A percentile compares a stretch with the other conserved stretches of the same genome.
phyloP scores from a whole-genome alignment of 2,329 filamentous ascomycete genomes.

The Hymenoscyphus salicellus region DNA sequence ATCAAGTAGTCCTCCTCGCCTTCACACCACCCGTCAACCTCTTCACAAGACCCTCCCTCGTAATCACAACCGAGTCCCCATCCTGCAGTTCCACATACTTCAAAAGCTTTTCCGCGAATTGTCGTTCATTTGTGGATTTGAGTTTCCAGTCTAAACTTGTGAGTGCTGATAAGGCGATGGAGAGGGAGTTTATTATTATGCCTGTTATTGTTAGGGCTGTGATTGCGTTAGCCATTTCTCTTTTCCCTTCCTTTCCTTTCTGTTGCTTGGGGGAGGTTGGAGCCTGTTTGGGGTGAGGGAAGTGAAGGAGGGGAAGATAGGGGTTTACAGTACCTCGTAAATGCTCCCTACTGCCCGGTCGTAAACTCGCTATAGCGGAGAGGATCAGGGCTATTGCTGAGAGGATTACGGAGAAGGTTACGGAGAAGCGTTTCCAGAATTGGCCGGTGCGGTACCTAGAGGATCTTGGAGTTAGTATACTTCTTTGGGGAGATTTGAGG shows the following conservation, averaged over 20 bases:
- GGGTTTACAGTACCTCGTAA: slow-evolving; percentile 25
- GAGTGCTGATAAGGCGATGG: slow-evolving; percentile 24
- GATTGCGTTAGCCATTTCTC: not conserved
- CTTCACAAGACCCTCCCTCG: slow-evolving; percentile 7
- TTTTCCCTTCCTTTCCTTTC: too few species aligned
- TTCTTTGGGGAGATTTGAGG: too few species aligned
- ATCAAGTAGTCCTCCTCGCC: not conserved
- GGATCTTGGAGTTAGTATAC: too few species aligned
- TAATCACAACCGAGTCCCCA: slow-evolving; percentile 19
- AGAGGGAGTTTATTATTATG: slow-evolving; percentile 27
- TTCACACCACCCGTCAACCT: not conserved
- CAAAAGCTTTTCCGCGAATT: slow-evolving; percentile 25
- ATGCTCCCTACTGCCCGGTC: not conserved
- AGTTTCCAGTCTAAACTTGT: slow-evolving; percentile 31
- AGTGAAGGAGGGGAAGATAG: not conserved
- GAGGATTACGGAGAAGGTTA: slow-evolving; percentile 23
- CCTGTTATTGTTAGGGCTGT: slow-evolving; percentile 25
- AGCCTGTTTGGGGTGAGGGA: not conserved
- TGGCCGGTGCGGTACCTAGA: slow-evolving; percentile 22
- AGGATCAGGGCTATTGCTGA: slow-evolving; percentile 23
- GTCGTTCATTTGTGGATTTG: slow-evolving; percentile 22
- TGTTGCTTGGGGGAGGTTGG: not conserved
- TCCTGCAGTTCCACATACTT: slow-evolving; percentile 25
- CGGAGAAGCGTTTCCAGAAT: slow-evolving; percentile 32
- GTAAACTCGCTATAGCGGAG: slow-evolving; percentile 20